phyloP scores from a whole-genome alignment of 805 yeast species.

The Zygoascus bituminiphila region DNA sequence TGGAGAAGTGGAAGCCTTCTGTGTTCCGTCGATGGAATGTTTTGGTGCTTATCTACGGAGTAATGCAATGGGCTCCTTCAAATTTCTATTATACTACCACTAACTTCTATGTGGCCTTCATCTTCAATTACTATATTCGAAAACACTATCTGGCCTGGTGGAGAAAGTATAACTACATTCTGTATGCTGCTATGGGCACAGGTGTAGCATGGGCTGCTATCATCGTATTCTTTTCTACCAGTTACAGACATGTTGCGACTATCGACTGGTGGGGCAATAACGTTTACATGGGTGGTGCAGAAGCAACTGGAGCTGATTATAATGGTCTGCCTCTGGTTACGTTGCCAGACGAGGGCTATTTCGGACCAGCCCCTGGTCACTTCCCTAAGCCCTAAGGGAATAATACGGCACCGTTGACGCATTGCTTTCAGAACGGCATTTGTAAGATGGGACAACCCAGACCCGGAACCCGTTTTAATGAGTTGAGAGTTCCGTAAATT shows the following conservation, averaged over 20 bases:
- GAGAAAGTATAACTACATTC: slow-evolving; percentile 44
- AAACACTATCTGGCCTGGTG: slow-evolving; percentile 41
- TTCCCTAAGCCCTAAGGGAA: slow-evolving; percentile 11
- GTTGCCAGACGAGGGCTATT: slow-evolving; percentile 20
- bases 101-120: slow-evolving; percentile 34
- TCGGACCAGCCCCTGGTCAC: slow-evolving; percentile 25
- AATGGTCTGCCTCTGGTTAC: slow-evolving; percentile 1
- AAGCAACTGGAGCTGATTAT: slow-evolving; percentile 2
- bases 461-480: no score
- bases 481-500: no score
- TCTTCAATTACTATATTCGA: slow-evolving; percentile 39
- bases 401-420: no score
- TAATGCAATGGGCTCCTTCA: slow-evolving; percentile 29
- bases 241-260: slow-evolving; percentile 24
- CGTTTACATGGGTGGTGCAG: slow-evolving; percentile 9
- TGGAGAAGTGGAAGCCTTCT: neutral
- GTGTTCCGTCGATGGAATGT: slow-evolving; percentile 1
- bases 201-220: slow-evolving; percentile 43
- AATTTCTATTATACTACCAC: slow-evolving; percentile 37
- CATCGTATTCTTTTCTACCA: slow-evolving; percentile 36
- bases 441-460: no score
- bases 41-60: slow-evolving; percentile 2
- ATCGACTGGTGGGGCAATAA: slow-evolving; percentile 45
- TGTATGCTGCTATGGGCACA: slow-evolving; percentile 41
- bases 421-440: no score